Base-by-base conservation (phyloP, 768 basidiomycete species). In the Suillus clintonianus region DNA sequence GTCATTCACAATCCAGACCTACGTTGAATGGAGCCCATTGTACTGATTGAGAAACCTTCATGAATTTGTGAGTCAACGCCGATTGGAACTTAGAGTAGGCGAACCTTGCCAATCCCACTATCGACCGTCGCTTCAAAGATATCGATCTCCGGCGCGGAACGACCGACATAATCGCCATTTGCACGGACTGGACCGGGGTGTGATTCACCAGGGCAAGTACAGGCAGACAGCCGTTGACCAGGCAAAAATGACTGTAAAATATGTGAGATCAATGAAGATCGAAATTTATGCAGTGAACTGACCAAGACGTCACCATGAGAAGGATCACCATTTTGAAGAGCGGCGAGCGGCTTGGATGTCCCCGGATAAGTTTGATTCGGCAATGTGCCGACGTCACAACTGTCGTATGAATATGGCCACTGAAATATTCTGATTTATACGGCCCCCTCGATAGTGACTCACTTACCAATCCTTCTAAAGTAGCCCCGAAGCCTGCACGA, bases 371-470 rank as follows among this genome's bases (percentile, higher is more conserved):
- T 89, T 71, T 94, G 92, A 69, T 94, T 94, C 3, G 83, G 82
- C 48, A 92, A 80, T 1, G 92, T 93, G 2, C 92, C 93, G 4
- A 91, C 81, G 64, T 95, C 92, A 71, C 92, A 94, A 0, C 82
- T 77, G 65, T 84, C 78, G 63, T 89, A 89, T 30, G 78, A 77
- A 64, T 82, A 81, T 43, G 81, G 80, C 87, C 87, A 89, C 79
- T 77, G 17, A 65, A 61, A 1, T 69, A 53, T 64, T 64, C 4
- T 63, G 53, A 57, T 57, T 50, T 59, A 55, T 60, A 43, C 32
- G 14, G 78, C 59, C 42, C 24, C 47, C 56, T 27, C 22, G 43
- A 45, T 15, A 57, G 37, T 10, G 77, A 42, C 73, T 69, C 67
- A 71, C 83, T 8, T 75, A 88, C 89, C 83, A 85, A 83, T 45